Percentiles rank a stretch among this genome's conserved stretches.
Conservation (phyloP, 129 eudicot species). For the Rutidosis leptorrhynchoides region DNA sequence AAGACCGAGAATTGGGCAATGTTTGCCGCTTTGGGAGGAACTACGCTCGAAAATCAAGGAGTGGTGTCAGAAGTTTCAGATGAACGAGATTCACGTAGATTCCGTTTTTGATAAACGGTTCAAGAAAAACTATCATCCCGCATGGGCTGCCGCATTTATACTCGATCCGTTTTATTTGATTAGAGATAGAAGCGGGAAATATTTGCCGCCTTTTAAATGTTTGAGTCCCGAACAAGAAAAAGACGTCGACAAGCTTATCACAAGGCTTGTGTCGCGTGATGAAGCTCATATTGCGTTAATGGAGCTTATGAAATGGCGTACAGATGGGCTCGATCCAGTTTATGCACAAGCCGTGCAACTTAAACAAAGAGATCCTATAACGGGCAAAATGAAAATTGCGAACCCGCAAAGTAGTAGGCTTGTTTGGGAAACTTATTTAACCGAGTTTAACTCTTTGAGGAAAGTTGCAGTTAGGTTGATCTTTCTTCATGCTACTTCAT, state of each 20-base stretch:
- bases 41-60: constrained; percentile 60
- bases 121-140: constrained; percentile 73
- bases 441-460: constrained; percentile 63
- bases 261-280: constrained; percentile 73
- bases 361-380: constrained; percentile 67
- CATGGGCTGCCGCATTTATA: constrained; percentile 94
- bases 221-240: constrained; percentile 76
- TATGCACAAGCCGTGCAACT: constrained; percentile 94
- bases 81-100: constrained; percentile 54
- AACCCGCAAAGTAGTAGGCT: constrained; percentile 88
- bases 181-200: constrained; percentile 74
- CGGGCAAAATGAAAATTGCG: constrained; percentile 78
- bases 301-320: constrained; percentile 98
- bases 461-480: constrained; percentile 91
- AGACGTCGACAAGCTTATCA: constrained; percentile 81
- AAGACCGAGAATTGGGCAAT: constrained; percentile 71
- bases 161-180: constrained; percentile 79
- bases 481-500: constrained; percentile 80
- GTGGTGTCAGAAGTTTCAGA: constrained; percentile 67
- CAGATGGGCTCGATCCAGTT: constrained; percentile 87
- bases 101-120: constrained; percentile 68
- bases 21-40: constrained; percentile 92
- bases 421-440: constrained; percentile 87
- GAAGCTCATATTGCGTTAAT: constrained; percentile 78
- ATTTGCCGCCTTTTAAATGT: constrained; percentile 83